phyloP scores from a whole-genome alignment of 2,329 filamentous ascomycete species.

The Emergomyces pasteurianus region DNA sequence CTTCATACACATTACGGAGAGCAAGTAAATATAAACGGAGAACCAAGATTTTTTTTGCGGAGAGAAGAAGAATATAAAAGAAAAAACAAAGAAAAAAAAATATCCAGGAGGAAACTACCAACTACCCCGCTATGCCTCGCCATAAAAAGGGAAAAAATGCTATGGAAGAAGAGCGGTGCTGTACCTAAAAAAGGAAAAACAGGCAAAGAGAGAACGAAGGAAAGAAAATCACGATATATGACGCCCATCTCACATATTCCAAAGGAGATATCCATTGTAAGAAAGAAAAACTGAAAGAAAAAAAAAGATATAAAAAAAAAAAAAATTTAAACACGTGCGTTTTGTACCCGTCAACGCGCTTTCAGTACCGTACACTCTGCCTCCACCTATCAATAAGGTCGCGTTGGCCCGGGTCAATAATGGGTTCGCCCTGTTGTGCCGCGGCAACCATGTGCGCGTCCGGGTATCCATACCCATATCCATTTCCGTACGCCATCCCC shows the following conservation, averaged over 20 bases:
- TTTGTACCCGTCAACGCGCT: neutral
- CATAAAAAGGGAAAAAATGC: neutral
- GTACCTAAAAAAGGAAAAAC: too few relatives aligned
- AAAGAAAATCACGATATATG: neutral
- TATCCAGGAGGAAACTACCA: neutral
- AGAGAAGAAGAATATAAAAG: neutral
- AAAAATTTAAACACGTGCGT: neutral
- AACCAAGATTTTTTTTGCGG: too few relatives aligned
- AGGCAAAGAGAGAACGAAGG: too few relatives aligned
- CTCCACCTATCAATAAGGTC: conserved; percentile 51
- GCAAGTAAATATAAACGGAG: too few relatives aligned
- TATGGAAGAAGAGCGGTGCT: too few relatives aligned
- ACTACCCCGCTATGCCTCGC: neutral
- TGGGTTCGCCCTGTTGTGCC: conserved; percentile 6
- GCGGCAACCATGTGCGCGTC: neutral
- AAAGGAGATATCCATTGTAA: neutral
- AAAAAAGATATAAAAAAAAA: neutral
- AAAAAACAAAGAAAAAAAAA: neutral
- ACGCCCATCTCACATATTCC: too few relatives aligned
- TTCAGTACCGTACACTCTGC: conserved; percentile 25
- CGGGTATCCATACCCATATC: conserved; percentile 14
- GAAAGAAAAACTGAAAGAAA: neutral
- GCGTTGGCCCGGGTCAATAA: conserved; percentile 40
- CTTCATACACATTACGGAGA: too few relatives aligned
- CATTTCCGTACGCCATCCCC: neutral